These are phyloP conservation scores for Picea abies DNA, from an alignment of 83 land plant genomes.

Conservation along the genomic window DNA sequence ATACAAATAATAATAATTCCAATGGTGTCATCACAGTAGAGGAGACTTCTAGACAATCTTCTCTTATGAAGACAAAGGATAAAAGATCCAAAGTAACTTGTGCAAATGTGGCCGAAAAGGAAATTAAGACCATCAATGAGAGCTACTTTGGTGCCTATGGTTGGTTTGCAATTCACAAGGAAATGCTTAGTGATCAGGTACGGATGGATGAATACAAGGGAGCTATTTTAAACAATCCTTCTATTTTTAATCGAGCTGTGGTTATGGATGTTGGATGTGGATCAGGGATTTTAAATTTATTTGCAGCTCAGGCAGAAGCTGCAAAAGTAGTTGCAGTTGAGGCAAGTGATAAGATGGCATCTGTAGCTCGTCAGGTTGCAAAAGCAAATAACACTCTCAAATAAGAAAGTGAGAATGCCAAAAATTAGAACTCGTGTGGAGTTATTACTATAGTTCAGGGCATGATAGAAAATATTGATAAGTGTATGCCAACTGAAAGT, in stretches of 20 bases:
- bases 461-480: slow-evolving; percentile 90
- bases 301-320: slow-evolving; percentile 97
- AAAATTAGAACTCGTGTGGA: slow-evolving; percentile 20
- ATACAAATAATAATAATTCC: slow-evolving; percentile 2
- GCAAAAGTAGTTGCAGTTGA: slow-evolving; percentile 91
- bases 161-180: slow-evolving; percentile 90
- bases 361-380: slow-evolving; percentile 85
- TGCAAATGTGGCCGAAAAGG: slow-evolving; percentile 57
- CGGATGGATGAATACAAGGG: slow-evolving; percentile 85
- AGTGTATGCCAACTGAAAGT: slow-evolving; percentile 28
- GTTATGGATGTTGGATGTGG: slow-evolving; percentile 99
- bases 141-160: slow-evolving; percentile 90
- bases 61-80: slow-evolving; percentile 14
- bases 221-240: slow-evolving; percentile 78
- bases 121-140: slow-evolving; percentile 61
- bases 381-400: slow-evolving; percentile 70
- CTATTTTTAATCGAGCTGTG: slow-evolving; percentile 68
- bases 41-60: background rate
- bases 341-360: slow-evolving; percentile 92
- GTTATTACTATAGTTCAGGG: slow-evolving; percentile 68
- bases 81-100: slow-evolving; percentile 43
- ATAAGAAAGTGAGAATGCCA: slow-evolving; percentile 17
- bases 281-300: slow-evolving; percentile 94
- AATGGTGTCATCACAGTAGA: slow-evolving; percentile 8
- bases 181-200: slow-evolving; percentile 95